These are phyloP conservation scores for Neolentinus lepideus DNA, from an alignment of 1,284 basidiomycete genomes.

Conservation along the genomic window DNA sequence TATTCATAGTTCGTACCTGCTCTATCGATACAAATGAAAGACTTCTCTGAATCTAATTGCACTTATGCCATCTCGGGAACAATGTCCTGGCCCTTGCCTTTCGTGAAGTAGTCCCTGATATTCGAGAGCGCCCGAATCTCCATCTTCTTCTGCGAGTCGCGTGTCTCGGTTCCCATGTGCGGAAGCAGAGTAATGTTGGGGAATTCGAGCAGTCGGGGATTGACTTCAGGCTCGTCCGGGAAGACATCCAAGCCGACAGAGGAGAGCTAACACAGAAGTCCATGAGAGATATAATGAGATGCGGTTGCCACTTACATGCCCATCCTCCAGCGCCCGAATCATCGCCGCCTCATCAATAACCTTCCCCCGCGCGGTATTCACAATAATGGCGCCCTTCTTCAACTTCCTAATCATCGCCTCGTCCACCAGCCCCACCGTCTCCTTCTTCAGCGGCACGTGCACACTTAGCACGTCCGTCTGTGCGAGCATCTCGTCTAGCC, in stretches of 20 bases:
- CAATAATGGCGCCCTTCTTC: slow-evolving; percentile 76
- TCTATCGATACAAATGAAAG: background rate
- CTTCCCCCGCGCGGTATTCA: slow-evolving; percentile 89
- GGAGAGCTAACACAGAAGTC: slow-evolving; percentile 44
- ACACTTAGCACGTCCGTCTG: slow-evolving; percentile 80
- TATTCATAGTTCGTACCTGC: background rate
- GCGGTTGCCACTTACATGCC: slow-evolving; percentile 51
- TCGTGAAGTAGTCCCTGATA: slow-evolving; percentile 57
- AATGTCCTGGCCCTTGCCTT: slow-evolving; percentile 57
- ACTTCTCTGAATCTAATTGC: slow-evolving; percentile 5
- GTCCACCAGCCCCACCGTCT: slow-evolving; percentile 74
- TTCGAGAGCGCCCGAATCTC: slow-evolving; percentile 73
- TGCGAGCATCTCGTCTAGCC: slow-evolving; percentile 66
- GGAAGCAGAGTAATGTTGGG: slow-evolving; percentile 81
- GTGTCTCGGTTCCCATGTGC: slow-evolving; percentile 86
- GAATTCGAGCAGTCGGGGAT: slow-evolving; percentile 73
- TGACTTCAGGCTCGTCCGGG: slow-evolving; percentile 83
- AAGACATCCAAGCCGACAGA: slow-evolving; percentile 88
- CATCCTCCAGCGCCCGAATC: slow-evolving; percentile 77
- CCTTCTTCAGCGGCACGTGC: slow-evolving; percentile 62
- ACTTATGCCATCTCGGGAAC: slow-evolving; percentile 48
- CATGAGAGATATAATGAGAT: slow-evolving; percentile 4
- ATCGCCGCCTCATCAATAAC: slow-evolving; percentile 85
- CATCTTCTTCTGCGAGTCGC: slow-evolving; percentile 79
- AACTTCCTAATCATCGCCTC: slow-evolving; percentile 74